A percentile compares a stretch with the other conserved stretches of the same genome.
phyloP scores from a whole-genome alignment of 495 filamentous ascomycete genomes.

The Hypoxylon cercidicola region DNA sequence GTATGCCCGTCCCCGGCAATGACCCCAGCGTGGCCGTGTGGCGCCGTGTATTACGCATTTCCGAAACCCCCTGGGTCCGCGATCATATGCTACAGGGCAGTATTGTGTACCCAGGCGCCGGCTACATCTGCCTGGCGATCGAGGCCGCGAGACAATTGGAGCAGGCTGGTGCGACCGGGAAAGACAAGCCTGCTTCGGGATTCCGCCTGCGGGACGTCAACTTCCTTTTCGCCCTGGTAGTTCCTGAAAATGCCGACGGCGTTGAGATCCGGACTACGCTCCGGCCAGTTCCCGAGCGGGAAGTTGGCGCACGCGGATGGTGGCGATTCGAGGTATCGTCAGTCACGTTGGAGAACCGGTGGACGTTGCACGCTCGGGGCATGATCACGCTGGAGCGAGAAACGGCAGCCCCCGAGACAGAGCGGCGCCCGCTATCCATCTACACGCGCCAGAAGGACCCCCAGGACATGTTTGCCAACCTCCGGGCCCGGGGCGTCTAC shows the following conservation, averaged over 20 bases:
- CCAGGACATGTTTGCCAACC: background rate
- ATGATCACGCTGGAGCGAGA: too few species aligned
- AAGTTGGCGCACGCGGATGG: slow-evolving; percentile 23
- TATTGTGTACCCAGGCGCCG: slow-evolving; percentile 62
- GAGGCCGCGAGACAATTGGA: slow-evolving; percentile 55
- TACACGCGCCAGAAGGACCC: background rate
- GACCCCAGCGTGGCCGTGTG: too few species aligned
- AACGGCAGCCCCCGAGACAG: background rate
- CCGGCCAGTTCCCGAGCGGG: slow-evolving; percentile 15
- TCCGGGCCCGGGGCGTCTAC: background rate
- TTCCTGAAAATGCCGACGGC: slow-evolving; percentile 41
- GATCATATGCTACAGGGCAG: slow-evolving; percentile 26
- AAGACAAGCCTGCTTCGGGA: background rate
- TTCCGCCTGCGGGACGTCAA: slow-evolving; percentile 36
- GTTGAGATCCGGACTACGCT: slow-evolving; percentile 50
- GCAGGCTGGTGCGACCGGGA: background rate
- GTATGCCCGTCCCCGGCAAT: slow-evolving; percentile 33
- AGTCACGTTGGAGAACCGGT: slow-evolving; percentile 10
- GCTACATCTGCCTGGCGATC: slow-evolving; percentile 59
- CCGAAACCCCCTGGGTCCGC: slow-evolving; percentile 55
- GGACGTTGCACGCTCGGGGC: slow-evolving; percentile 17
- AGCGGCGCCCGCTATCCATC: background rate
- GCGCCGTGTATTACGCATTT: slow-evolving; percentile 17
- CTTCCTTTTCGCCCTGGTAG: slow-evolving; percentile 42
- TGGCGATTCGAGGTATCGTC: slow-evolving; percentile 33